These are phyloP conservation scores for Solanum sparsipilum DNA, from an alignment of 257 asterid species.

Conservation along the genomic window DNA sequence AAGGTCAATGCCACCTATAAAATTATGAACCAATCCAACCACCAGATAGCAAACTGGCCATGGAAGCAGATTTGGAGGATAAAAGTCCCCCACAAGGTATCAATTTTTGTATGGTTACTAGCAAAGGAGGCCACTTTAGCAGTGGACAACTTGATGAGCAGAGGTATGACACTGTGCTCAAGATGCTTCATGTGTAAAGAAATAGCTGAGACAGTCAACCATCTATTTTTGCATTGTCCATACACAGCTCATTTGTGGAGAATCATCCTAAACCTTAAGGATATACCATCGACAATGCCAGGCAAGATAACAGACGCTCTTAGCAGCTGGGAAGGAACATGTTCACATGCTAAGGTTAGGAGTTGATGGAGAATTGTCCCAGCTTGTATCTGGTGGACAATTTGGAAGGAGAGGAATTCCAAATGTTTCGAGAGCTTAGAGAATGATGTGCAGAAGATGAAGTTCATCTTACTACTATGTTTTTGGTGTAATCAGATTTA, in stretches of 20 bases:
- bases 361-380: background rate
- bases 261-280: background rate
- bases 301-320: background rate
- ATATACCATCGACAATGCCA: background rate
- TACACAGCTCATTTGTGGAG: background rate
- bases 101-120: background rate
- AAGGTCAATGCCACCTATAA: background rate
- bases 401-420: background rate
- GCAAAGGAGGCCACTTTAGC: background rate
- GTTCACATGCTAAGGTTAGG: background rate
- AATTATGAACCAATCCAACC: no score
- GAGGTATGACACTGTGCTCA: background rate
- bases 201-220: background rate
- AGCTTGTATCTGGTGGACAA: background rate
- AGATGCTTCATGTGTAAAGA: background rate
- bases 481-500: no score
- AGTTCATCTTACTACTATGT: background rate
- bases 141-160: background rate
- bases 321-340: background rate
- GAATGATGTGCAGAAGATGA: background rate
- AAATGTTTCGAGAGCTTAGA: background rate
- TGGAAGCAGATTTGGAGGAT: no score
- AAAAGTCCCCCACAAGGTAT: background rate
- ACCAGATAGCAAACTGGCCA: no score
- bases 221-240: background rate